Evolutionary conservation across 768 basidiomycete species (phyloP).

Genomic region (Pulveroboletus sp.): DNA sequence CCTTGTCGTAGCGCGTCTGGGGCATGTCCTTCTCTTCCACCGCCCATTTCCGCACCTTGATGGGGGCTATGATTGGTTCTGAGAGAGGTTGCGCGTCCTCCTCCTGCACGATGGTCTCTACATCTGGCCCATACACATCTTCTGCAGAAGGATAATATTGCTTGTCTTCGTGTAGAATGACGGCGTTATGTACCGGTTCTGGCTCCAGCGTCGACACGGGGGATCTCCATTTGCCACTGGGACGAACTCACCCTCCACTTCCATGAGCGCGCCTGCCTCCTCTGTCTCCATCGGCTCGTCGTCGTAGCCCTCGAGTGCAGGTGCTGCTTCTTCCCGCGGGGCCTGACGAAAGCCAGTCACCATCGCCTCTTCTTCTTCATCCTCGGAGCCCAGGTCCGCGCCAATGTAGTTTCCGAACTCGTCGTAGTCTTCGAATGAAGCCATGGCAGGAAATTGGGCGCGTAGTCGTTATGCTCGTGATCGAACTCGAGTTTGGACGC

Average conservation of each 20-base stretch:
- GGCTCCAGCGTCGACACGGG: slow-evolving; percentile 12
- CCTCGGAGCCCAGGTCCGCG: slow-evolving; percentile 86
- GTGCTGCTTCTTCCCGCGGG: slow-evolving; percentile 36
- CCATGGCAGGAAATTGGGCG: slow-evolving; percentile 35
- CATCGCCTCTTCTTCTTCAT: slow-evolving; percentile 51
- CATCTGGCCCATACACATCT: slow-evolving; percentile 89
- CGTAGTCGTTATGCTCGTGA: slow-evolving; percentile 4
- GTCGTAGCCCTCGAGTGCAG: slow-evolving; percentile 80
- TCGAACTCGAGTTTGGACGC: slow-evolving; percentile 15
- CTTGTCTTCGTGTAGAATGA: slow-evolving; percentile 94
- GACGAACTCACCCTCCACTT: slow-evolving; percentile 65
- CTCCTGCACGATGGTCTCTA: slow-evolving; percentile 96
- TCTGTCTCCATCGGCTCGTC: slow-evolving; percentile 57
- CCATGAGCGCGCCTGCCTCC: slow-evolving; percentile 72
- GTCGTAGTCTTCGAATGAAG: slow-evolving; percentile 73
- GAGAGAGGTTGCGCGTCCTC: slow-evolving; percentile 95
- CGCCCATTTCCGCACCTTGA: slow-evolving; percentile 92
- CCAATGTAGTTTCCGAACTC: slow-evolving; percentile 99
- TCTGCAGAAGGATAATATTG: slow-evolving; percentile 93
- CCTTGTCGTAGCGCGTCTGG: slow-evolving; percentile 95
- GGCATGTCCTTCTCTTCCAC: slow-evolving; percentile 96
- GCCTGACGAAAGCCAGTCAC: slow-evolving; percentile 46
- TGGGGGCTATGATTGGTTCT: slow-evolving; percentile 92
- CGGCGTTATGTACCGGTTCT: slow-evolving; percentile 80
- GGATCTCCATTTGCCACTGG: neutral